Evolutionary conservation across 306 rosid species (phyloP).

Genomic region (Prinsepia uniflora): DNA sequence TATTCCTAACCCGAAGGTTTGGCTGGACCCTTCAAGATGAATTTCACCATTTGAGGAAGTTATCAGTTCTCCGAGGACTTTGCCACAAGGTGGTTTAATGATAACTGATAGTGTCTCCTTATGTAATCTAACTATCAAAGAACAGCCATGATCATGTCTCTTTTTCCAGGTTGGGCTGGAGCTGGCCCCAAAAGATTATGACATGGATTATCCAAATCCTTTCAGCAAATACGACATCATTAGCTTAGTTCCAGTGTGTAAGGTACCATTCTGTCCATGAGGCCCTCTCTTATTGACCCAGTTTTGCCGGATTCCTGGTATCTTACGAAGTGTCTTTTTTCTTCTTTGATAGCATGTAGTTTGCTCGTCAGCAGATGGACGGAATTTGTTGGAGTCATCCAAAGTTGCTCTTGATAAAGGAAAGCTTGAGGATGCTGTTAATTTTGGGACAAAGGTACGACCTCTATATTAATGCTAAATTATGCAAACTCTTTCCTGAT

Average conservation of each 20-base stretch:
- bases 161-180: constrained; percentile 77
- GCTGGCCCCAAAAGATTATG: constrained; percentile 78
- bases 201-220: constrained; percentile 68
- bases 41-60: constrained; percentile 73
- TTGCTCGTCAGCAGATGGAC: constrained; percentile 85
- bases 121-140: constrained; percentile 6
- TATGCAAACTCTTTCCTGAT: background rate
- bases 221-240: constrained; percentile 65
- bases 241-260: constrained; percentile 86
- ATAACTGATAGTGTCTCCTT: background rate
- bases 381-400: constrained; percentile 84
- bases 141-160: constrained; percentile 11
- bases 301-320: background rate
- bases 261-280: constrained; percentile 46
- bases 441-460: constrained; percentile 83
- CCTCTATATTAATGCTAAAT: background rate
- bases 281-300: constrained; percentile 13
- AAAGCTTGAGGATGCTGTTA: constrained; percentile 94
- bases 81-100: constrained; percentile 64
- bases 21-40: constrained; percentile 74
- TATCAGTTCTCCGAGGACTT: constrained; percentile 78
- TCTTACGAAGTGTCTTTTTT: background rate
- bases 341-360: constrained; percentile 63
- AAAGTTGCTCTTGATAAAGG: constrained; percentile 97
- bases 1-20: constrained; percentile 55